Base-by-base conservation (phyloP, 805 yeast genomes). In the Wickerhamomyces strasburgensis region DNA sequence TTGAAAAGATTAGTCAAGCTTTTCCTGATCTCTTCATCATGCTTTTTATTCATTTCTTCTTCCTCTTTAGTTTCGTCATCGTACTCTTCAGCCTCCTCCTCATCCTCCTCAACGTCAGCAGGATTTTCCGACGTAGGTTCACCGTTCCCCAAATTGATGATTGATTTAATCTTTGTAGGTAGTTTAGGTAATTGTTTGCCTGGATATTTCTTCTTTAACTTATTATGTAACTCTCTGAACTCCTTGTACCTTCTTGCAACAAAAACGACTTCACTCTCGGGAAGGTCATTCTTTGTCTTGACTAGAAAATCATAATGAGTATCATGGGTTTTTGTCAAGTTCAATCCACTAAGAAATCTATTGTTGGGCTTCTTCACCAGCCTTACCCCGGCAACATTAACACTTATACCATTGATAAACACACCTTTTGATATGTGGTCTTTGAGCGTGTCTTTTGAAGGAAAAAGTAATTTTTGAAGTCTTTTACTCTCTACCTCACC, bases 331-430 rank as follows among this genome's bases (percentile, higher is more conserved):
- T 39, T 48, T 11, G 38, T 41, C 24, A 47, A 36, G 26, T 40
- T 49, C 15, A 51, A 30, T n/a, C 44, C 50, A 26, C 43, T 44
- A 10, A 60, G 46, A 35, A 48, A 40, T 46, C 35, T 48, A 47
- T 31, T 47, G 54, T 42, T 47, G 40, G 49, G 42, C 34, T 60
- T 64, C 37, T 52, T 44, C 27, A 54, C 49, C 21, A 49, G 44
- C 5, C 77, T 55, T 0, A 83, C 95, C 2, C 93, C 87, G 19
- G 76, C 71, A 9, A 88, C 75, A 43, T 84, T 83, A 14, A 85
- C 52, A 39, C 69, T 75, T 43, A 76, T 56, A 3, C 86, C 84
- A 51, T 83, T 79, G 27, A 69, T 50, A 38, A 48, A 64, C 4
- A 51, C 39, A 21, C 58, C 64, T 18, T 57, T 52, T 0, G 65